Conservation (phyloP, 305 asterid species). For the Fraxinus xanthoxyloides region DNA sequence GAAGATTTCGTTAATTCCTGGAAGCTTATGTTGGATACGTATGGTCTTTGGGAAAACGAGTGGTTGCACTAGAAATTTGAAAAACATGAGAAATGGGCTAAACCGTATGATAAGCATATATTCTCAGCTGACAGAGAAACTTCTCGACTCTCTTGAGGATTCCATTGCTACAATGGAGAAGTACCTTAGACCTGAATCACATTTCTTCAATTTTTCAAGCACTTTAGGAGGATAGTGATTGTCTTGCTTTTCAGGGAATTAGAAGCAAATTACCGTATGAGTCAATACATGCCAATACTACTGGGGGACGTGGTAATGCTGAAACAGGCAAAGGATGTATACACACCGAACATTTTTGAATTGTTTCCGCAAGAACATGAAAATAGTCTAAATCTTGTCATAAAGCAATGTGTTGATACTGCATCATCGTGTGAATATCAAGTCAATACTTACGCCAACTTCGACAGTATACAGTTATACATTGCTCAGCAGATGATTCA, state of each 20-base stretch:
- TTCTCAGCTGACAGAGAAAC: conserved; percentile 46
- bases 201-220: conserved; percentile 50
- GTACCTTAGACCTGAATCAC: conserved; percentile 40
- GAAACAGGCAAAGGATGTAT: conserved; percentile 48
- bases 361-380: conserved; percentile 52
- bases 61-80: conserved; percentile 43
- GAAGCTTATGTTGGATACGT: conserved; percentile 49
- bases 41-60: conserved; percentile 50
- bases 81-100: conserved; percentile 52
- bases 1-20: conserved; percentile 47
- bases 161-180: conserved; percentile 39
- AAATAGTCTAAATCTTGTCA: conserved; percentile 36
- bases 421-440: conserved; percentile 39
- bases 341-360: conserved; percentile 48
- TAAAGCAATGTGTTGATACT: conserved; percentile 34
- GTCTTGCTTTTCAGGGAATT: conserved; percentile 60
- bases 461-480: conserved; percentile 40
- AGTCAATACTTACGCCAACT: conserved; percentile 46
- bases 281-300: conserved; percentile 43
- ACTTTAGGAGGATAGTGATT: conserved; percentile 47
- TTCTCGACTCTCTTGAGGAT: conserved; percentile 35
- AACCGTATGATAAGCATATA: conserved; percentile 43
- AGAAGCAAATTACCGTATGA: conserved; percentile 59
- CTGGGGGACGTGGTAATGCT: conserved; percentile 58
- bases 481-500: conserved; percentile 41